Conservation (phyloP, 495 filamentous ascomycete species). For the Tuber umbilicatum region DNA sequence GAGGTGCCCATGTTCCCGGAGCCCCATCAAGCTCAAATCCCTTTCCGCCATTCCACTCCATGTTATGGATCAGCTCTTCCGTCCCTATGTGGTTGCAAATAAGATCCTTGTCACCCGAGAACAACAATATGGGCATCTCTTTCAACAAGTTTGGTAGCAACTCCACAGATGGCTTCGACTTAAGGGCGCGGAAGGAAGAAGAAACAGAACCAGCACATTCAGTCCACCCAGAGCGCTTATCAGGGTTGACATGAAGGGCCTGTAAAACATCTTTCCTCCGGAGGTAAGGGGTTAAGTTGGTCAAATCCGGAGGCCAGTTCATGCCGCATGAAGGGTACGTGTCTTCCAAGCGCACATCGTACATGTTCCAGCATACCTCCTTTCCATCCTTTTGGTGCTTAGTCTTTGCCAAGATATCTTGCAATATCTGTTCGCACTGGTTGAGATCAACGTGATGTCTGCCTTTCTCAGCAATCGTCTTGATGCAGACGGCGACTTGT, state of each 20-base stretch:
- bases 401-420: conserved; percentile 59
- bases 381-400: conserved; percentile 47
- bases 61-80: conserved; percentile 80
- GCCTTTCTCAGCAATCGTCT: conserved; percentile 50
- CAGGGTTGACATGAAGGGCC: conserved; percentile 74
- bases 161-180: conserved; percentile 64
- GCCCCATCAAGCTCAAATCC: conserved; percentile 71
- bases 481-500: conserved; percentile 59
- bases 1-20: conserved; percentile 83
- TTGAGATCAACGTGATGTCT: conserved; percentile 58
- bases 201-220: conserved; percentile 81
- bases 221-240: conserved; percentile 79
- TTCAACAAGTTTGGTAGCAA: conserved; percentile 72
- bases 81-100: conserved; percentile 98
- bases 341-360: conserved; percentile 80
- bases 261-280: conserved; percentile 67
- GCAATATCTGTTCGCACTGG: conserved; percentile 68
- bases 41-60: conserved; percentile 83
- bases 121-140: conserved; percentile 70
- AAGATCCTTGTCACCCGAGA: conserved; percentile 86
- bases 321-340: conserved; percentile 72
- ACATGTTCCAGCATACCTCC: conserved; percentile 75
- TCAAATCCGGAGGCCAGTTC: conserved; percentile 90
- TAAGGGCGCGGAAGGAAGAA: conserved; percentile 56
- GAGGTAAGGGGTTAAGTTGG: conserved; percentile 70